phyloP scores from a whole-genome alignment of 495 filamentous ascomycete genomes.

The Penicillium taxi region DNA sequence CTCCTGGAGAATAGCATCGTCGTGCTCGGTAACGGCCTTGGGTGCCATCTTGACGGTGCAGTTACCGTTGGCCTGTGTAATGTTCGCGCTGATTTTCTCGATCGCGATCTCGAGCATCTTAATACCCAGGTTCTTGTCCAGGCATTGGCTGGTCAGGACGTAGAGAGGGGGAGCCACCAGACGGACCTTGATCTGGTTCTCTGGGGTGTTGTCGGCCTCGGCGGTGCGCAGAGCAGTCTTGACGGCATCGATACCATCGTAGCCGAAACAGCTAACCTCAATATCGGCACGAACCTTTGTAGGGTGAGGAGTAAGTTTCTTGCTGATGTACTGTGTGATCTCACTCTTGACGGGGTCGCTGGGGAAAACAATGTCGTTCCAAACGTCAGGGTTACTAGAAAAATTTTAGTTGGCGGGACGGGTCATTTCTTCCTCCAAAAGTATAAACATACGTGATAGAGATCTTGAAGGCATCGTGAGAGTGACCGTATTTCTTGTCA shows the following conservation, averaged over 20 bases:
- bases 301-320: constrained; percentile 90
- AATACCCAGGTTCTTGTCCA: constrained; percentile 87
- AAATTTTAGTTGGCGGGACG: constrained; percentile 4
- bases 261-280: constrained; percentile 96
- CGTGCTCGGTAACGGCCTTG: constrained; percentile 96
- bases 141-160: constrained; percentile 83
- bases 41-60: constrained; percentile 93
- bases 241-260: constrained; percentile 97
- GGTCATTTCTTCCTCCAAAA: not conserved
- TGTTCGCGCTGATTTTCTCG: constrained; percentile 67
- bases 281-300: constrained; percentile 98
- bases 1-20: constrained; percentile 92
- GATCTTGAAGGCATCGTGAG: constrained; percentile 96
- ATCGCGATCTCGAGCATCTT: constrained; percentile 79
- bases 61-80: constrained; percentile 63
- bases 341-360: constrained; percentile 79
- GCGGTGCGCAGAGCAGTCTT: constrained; percentile 81
- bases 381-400: constrained; percentile 83
- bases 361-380: constrained; percentile 85
- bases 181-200: constrained; percentile 93
- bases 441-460: constrained; percentile 73
- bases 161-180: constrained; percentile 93
- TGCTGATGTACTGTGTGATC: constrained; percentile 86
- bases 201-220: constrained; percentile 78
- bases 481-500: constrained; percentile 94